Evolutionary conservation across 2,329 filamentous ascomycete genomes (phyloP).

Genomic region (Fusarium bactridioides): DNA sequence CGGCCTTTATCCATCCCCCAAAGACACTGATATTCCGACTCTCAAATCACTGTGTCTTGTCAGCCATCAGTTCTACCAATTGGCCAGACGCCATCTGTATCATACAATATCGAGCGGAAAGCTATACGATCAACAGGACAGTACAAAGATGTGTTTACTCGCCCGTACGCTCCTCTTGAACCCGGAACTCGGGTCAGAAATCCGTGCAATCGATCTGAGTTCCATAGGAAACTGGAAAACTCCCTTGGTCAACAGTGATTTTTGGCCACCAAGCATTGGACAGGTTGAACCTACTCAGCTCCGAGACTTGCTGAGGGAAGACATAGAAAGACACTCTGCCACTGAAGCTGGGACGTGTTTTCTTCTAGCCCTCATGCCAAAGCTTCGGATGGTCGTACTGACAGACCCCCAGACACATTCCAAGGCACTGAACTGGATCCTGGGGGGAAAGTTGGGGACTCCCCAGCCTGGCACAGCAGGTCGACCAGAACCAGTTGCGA

Average conservation of each 20-base stretch:
- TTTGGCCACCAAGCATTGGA: background rate
- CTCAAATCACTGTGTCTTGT: background rate
- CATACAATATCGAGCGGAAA: background rate
- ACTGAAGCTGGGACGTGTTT: background rate
- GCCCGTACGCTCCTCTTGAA: background rate
- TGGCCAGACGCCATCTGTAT: background rate
- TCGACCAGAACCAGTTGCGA: background rate
- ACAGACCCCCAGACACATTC: no score
- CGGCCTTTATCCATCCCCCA: background rate
- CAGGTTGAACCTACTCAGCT: background rate
- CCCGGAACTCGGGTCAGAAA: background rate
- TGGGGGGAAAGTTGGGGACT: background rate
- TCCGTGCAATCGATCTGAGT: background rate
- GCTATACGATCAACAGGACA: background rate
- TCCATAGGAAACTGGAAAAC: background rate
- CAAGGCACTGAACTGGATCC: background rate
- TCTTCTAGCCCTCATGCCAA: background rate
- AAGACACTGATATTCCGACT: background rate
- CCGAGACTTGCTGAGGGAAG: background rate
- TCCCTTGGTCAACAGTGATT: background rate
- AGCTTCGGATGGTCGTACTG: background rate
- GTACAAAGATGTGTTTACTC: background rate
- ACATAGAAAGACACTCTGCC: background rate
- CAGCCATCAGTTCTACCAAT: background rate
- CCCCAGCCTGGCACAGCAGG: background rate